Evolutionary conservation across 139 green algal species (phyloP), one percentile per base, ranked within the genome.

Genomic region (Dunaliella sp.): DNA sequence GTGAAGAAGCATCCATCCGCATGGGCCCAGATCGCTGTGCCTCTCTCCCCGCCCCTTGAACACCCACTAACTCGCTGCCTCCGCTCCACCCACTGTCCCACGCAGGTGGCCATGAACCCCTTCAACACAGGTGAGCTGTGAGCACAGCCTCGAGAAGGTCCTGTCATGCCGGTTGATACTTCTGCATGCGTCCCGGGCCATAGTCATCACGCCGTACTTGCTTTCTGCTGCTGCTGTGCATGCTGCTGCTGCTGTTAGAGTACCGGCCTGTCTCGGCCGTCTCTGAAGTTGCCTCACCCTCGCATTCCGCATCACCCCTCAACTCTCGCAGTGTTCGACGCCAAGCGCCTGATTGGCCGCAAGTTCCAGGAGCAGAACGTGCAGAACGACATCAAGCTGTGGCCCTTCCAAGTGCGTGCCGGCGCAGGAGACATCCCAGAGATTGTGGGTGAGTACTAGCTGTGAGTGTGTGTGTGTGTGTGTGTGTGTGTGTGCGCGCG

Each of bases 311-410:
- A n/a, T 76, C 22, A n/a, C 59, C n/a, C n/a, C n/a, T n/a, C n/a
- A n/a, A n/a, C n/a, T n/a, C n/a, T n/a, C n/a, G n/a, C 97, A 32
- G 96, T 99, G 22, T 99, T 99, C 81, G 97, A 99, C 85, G 97
- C 97, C 86, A 99, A 99, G 95, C 94, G 97, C 59, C 89, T 99
- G 0, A 99, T 99, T 80, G 97, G 97, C 30, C 93, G 97, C 84
- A 96, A 89, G 85, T 91, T 87, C 80, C 81, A 73, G 25, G 86
- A 91, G 75, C 85, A 83, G 12, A 86, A 89, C 30, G 92, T 99
- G 7, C 95, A 99, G 93, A 83, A 89, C 22, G 97, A 99, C 88
- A 95, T 98, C 35, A 98, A 97, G 92, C 94, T 97, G 57, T 99
- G 93, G 92, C 95, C 97, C 1, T 99, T 97, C 92, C 94, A 76